These are phyloP conservation scores for Cruciata laevipes DNA, from an alignment of 257 asterid species.

Conservation along the genomic window DNA sequence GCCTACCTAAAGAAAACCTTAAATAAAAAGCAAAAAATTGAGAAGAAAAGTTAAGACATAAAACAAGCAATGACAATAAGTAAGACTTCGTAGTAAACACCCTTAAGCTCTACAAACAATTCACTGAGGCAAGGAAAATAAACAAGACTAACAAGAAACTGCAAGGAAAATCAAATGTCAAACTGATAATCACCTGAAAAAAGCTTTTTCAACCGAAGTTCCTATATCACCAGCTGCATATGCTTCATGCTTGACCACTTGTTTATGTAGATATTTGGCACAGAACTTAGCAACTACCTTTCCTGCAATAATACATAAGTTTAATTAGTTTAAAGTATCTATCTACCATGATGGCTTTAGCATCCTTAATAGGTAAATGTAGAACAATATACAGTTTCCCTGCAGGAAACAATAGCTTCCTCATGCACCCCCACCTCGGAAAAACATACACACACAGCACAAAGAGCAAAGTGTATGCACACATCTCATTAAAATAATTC, in stretches of 20 bases:
- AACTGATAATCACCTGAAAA: conserved; percentile 61
- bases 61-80: neutral
- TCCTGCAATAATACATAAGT: conserved; percentile 40
- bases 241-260: conserved; percentile 88
- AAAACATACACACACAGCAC: neutral
- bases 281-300: conserved; percentile 97
- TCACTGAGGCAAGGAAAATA: neutral
- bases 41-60: neutral
- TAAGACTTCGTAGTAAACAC: neutral
- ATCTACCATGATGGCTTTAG: neutral
- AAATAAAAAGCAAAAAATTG: no score
- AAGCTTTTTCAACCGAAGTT: conserved; percentile 70
- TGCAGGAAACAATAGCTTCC: neutral
- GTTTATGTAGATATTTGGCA: conserved; percentile 94
- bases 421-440: neutral
- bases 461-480: neutral
- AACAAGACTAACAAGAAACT: neutral
- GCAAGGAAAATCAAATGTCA: conserved; percentile 7
- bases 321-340: conserved; percentile 12
- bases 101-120: neutral
- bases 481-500: no score
- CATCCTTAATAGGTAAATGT: neutral
- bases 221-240: conserved; percentile 78
- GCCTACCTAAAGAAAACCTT: neutral
- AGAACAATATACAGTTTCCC: neutral